Conservation (phyloP, 352 stramenopile genomes). For the Globisporangium nodosum region DNA sequence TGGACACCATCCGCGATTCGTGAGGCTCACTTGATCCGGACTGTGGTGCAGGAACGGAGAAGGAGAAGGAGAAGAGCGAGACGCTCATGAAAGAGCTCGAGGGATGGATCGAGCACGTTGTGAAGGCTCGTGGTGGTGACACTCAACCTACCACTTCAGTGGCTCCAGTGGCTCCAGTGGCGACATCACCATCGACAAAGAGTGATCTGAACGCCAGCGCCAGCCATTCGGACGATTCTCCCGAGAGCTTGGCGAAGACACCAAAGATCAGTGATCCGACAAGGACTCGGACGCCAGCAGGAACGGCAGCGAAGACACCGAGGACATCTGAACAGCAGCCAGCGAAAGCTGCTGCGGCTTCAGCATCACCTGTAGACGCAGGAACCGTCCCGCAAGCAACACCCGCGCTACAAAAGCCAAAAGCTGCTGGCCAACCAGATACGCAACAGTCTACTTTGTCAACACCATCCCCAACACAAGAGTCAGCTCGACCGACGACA, state of each 20-base stretch:
- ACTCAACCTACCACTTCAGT: neutral
- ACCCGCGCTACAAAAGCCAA: neutral
- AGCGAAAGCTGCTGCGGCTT: neutral
- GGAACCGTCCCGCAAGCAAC: neutral
- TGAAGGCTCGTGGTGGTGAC: neutral
- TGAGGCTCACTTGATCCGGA: neutral
- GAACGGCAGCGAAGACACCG: neutral
- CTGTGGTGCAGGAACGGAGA: neutral
- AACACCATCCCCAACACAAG: neutral
- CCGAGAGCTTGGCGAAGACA: neutral
- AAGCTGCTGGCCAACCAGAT: neutral
- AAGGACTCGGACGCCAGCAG: neutral
- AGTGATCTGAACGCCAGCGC: neutral
- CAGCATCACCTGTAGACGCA: neutral
- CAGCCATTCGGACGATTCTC: neutral
- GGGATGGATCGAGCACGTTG: constrained; percentile 14
- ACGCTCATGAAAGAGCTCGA: constrained; percentile 23
- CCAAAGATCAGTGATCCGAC: neutral
- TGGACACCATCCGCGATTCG: neutral
- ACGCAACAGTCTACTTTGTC: neutral
- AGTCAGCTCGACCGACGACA: neutral
- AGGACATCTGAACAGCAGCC: neutral
- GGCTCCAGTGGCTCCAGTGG: neutral
- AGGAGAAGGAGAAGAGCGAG: constrained; percentile 10
- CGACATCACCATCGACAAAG: neutral